Conservation (phyloP, 345 rosid genomes). For the Lagerstroemia speciosa region DNA sequence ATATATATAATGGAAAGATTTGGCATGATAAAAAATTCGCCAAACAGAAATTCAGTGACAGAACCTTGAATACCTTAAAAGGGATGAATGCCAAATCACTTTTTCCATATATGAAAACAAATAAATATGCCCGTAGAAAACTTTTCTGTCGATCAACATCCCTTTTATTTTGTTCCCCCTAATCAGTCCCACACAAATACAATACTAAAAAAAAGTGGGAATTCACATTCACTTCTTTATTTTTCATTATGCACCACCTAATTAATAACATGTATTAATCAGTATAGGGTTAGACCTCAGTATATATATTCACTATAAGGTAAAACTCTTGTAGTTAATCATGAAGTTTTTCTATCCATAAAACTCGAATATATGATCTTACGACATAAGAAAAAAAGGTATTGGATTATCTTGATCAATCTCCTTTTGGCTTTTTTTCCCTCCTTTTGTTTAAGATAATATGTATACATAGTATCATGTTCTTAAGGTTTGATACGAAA, state of each 20-base stretch:
- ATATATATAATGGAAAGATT: neutral
- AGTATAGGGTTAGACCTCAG: too few species aligned
- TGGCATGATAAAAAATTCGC: neutral
- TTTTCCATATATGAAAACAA: neutral
- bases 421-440: too few species aligned
- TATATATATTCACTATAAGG: too few species aligned
- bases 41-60: neutral
- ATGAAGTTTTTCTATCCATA: too few species aligned
- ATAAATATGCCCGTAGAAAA: neutral
- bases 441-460: too few species aligned
- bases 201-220: conserved; percentile 3
- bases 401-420: too few species aligned
- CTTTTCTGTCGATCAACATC: neutral
- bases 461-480: conserved; percentile 3
- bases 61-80: conserved; percentile 9
- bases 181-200: neutral
- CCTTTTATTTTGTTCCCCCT: neutral
- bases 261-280: too few species aligned
- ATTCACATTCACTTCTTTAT: conserved; percentile 1
- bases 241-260: neutral
- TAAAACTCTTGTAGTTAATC: too few species aligned
- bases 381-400: too few species aligned
- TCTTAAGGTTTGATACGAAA: conserved; percentile 9
- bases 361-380: too few species aligned
- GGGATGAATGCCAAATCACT: neutral